Evolutionary conservation across 1,139 yeast species (phyloP).

Genomic region (Yamadazyma kanchanaburiensis): DNA sequence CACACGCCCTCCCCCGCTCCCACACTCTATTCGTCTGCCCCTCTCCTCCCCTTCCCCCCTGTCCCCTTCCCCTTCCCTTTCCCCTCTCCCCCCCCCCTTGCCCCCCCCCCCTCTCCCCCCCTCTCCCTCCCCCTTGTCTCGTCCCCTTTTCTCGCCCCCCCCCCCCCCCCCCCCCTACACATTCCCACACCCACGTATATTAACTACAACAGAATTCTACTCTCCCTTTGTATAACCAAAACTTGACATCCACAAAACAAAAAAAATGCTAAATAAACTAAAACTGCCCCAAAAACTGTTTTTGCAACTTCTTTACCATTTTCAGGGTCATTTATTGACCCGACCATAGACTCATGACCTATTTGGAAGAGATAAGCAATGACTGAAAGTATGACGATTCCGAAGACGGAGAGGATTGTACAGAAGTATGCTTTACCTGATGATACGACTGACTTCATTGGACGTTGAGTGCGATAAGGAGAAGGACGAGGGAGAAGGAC

Average conservation of each 20-base stretch:
- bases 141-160: too few species aligned
- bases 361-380: conserved; percentile 77
- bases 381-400: conserved; percentile 79
- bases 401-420: conserved; percentile 88
- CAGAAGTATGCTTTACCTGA: conserved; percentile 93
- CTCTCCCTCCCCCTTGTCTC: too few species aligned
- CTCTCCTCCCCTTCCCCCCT: too few species aligned
- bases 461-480: too few species aligned
- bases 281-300: conserved; percentile 86
- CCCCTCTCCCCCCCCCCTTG: too few species aligned
- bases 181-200: conserved; percentile 1
- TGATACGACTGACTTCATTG: conserved; percentile 38
- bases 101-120: too few species aligned
- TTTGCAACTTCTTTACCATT: conserved; percentile 93
- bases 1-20: too few species aligned
- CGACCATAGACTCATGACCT: conserved; percentile 90
- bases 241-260: conserved; percentile 89
- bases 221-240: conserved; percentile 55
- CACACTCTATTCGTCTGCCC: too few species aligned
- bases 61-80: too few species aligned
- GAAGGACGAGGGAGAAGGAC: too few species aligned
- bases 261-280: conserved; percentile 76
- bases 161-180: too few species aligned
- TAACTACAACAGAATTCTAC: conserved; percentile 42
- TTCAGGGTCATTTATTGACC: conserved; percentile 84